Base-by-base conservation (phyloP, 306 rosid species). In the Lagenaria siceraria region DNA sequence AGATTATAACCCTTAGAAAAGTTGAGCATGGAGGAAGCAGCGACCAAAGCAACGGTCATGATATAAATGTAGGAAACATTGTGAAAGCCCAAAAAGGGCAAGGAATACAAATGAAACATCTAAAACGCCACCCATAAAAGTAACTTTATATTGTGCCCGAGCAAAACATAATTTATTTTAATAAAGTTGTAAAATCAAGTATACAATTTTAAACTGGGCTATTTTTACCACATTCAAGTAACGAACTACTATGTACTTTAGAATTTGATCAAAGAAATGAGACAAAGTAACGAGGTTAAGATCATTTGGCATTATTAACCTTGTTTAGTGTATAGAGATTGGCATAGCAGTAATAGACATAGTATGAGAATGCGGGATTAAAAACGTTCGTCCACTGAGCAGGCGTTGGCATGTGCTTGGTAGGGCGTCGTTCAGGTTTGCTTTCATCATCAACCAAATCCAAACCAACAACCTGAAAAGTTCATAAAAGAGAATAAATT, bases 351-450 rank as follows among this genome's bases (percentile, higher is more conserved):
- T 95, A 95, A 82, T 95, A 95, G 77, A 86, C 92, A 70, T 95
- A 95, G 81, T 95, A 95, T 25, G 98, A 95, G 88, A 60, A 95
- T 82, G 98, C 98, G 0, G 98, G 98, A 87, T 95, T 95, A 85
- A 92, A 95, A 29, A 89, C 93, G 61, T 95, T 95, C 40, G 93
- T 95, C 98, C 98, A 95, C 60, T 95, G 97, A 69, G 90, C 89
- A 78, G 98, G 98, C 5, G 97, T 95, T 13, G 93, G 98, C 98
- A 95, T 95, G 90, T 95, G 98, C 82, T 91, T 93, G 77, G 98
- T 93, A 9, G 98, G 97, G n/a, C 98, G 96, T 72, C 98, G 87
- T 87, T 93, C 97, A 65, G 98, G 97, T 80, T 93, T 91, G 88
- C 89, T 93, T 81, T 93, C 98, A 74, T 93, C 98, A 72, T 93